Evolutionary conservation across 1,284 basidiomycete species (phyloP).

Genomic region (Heterobasidion irregulare): DNA sequence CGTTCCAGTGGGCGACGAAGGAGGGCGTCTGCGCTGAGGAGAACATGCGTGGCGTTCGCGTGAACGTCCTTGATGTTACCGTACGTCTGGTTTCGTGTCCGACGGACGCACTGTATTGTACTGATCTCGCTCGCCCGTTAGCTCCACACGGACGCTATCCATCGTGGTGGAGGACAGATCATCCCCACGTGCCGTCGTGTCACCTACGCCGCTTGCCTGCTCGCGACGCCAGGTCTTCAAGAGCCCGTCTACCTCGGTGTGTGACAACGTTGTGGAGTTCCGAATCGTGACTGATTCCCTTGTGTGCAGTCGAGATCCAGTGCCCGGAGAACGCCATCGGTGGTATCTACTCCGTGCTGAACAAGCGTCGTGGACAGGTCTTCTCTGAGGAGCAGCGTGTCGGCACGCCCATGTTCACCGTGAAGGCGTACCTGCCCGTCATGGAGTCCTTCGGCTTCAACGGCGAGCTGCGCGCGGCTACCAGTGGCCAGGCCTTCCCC

Average conservation of each 20-base stretch:
- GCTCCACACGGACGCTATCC: conserved; percentile 98
- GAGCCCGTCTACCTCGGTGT: conserved; percentile 93
- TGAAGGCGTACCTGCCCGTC: conserved; percentile 98
- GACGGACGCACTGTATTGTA: conserved; percentile 3
- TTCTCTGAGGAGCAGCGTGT: conserved; percentile 96
- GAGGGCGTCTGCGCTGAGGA: conserved; percentile 97
- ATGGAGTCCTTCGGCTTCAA: conserved; percentile 99
- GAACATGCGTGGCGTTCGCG: conserved; percentile 97
- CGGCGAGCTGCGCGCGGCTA: conserved; percentile 88
- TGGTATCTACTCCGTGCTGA: conserved; percentile 94
- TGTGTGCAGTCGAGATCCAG: conserved; percentile 81
- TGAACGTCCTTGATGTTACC: conserved; percentile 96
- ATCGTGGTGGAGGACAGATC: conserved; percentile 98
- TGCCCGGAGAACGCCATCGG: conserved; percentile 97
- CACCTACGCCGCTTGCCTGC: conserved; percentile 91
- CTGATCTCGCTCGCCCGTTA: conserved; percentile 20
- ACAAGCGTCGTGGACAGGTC: conserved; percentile 98
- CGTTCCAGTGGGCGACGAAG: conserved; percentile 99
- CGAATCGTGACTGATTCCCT: background rate
- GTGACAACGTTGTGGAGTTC: conserved; percentile 8
- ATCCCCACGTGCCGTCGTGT: conserved; percentile 96
- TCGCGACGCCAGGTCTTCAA: conserved; percentile 88
- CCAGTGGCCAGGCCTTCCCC: conserved; percentile 97
- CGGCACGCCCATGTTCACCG: conserved; percentile 99
- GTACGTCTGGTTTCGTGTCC: conserved; percentile 32